Evolutionary conservation across 2,329 filamentous ascomycete species (phyloP), one percentile per base, ranked within the genome.

Genomic region (Huntiella decipiens): DNA sequence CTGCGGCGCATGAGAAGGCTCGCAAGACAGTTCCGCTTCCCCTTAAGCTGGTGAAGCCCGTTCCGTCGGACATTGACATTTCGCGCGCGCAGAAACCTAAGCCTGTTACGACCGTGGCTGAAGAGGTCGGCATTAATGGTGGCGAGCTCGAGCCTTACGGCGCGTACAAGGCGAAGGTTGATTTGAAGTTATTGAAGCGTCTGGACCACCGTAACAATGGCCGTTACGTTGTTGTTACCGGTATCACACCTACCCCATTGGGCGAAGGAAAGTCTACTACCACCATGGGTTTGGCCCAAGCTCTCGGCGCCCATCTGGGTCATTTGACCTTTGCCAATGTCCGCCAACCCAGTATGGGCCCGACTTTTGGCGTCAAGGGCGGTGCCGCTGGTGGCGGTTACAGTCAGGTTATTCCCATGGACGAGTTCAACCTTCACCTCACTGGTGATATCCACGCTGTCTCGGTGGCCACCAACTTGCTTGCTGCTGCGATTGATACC

Each of bases 401-500:
- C 74, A 94, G 85, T 61, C 91, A 98, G 62, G 91, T 98, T 58
- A 96, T 98, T 56, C 91, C 91, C 49, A 98, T 98, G 91, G 91
- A 98, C 56, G 91, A 98, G 63, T 98, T 98, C 70, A 98, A 98
- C 65, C 68, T 98, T 58, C 91, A 98, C 62, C 66, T 98, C 56
- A 98, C 91, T 46, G 91, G 91, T 56, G 91, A 98, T 60, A 96
- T 98, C 48, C 91, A 98, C 61, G 91, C 91, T 53, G 91, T 98
- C 57, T 86, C 86, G 45, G 88, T 88, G 22, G 91, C 91, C 34
- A 98, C 96, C 72, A 98, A 98, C 64, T 70, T 98, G 48, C 74
- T 98, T 38, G 88, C 91, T 38, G 91, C 91, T 46, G 91, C 91
- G 33, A 92, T 98, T 52, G 91, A 98, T 60, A 96, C 91, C 1